Evolutionary conservation across 1,284 basidiomycete species (phyloP), one percentile per base, ranked within the genome.

Genomic region (Malassezia arunalokei): DNA sequence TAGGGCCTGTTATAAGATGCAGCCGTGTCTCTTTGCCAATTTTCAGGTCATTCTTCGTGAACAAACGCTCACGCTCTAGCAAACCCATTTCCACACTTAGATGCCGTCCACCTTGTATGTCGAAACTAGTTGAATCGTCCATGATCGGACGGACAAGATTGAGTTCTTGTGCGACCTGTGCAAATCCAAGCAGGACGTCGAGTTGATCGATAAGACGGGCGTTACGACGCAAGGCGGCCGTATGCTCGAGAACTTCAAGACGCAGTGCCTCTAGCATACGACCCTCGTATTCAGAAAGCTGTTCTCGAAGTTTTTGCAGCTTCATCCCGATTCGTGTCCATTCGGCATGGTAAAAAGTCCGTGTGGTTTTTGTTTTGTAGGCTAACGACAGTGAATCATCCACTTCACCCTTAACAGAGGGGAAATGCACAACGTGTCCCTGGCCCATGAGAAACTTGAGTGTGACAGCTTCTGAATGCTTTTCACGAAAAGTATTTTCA

Each of bases 61-160:
- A 63, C 6, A 59, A 31, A 0, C 61, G 50, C 5, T 60, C 58
- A 5, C 81, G 78, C 0, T 79, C 79, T 37, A 89, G 76, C 1
- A 98, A 79, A 2, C 89, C 89, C 5, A 87, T 78, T 75, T 98
- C 91, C 6, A 96, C 92, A 0, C 86, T 83, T 0, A 92, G 87
- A 76, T 98, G 92, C 9, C 92, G 81, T 8, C 88, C 91, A 52
- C 85, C 82, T 5, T 76, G 74, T 17, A 96, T 82, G 4, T 81
- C 73, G 56, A 87, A 40, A 17, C 60, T 48, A 15, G 47, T 40
- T 35, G 55, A 79, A 8, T 85, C 80, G 31, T 78, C 80, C 24
- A 96, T 70, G 0, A 74, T 66, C 0, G 92, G 92, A 32, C 83
- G 78, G 1, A 84, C 80, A 63, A 89, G 85, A 43, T 80, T 79